Base-by-base conservation (phyloP, 495 filamentous ascomycete species). In the Aspergillus affinis region DNA sequence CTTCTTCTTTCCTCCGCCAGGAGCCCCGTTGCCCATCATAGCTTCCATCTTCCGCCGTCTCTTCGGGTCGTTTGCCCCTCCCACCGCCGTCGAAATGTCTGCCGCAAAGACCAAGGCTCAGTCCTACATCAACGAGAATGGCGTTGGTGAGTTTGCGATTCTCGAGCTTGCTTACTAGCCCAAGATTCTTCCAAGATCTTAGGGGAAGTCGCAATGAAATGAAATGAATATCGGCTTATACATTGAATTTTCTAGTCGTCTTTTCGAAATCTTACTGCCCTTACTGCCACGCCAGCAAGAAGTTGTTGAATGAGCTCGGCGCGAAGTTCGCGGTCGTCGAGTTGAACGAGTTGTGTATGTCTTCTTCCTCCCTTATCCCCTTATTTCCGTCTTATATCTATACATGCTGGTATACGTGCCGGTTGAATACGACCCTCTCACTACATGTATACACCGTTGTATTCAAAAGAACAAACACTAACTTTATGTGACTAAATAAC, bases 261-360 rank as follows among this genome's bases (percentile, higher is more conserved):
- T 98, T 98, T 84, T 90, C 86, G 72, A 99, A 99, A 79, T 90
- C 88, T 15, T 96, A 89, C 78, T 99, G 94, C 83, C 93, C 93
- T n/a, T 93, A 96, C 84, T 98, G 93, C 82, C 77, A 71, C 30
- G 82, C 92, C 55, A 85, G 86, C 62, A 97, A 97, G 85, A 54
- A 73, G 10, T 78, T 91, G 44, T 80, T 99, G 65, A 81, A 76
- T 64, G 75, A 86, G 44, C 51, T 84, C 59, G 85, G 86, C 63
- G 92, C 90, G 48, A 90, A 92, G 69, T 91, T 84, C 74, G 85
- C 81, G 65, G 62, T 78, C 30, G 78, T 96, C 46, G 94, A 98
- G 81, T 77, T 98, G 59, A 93, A 98, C 78, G 78, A 92, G 81
- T 82, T 89, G 64, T 82, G 87, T 93, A 75, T 50, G 87, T 84